Percentiles rank a stretch among this genome's conserved stretches.
phyloP scores from a whole-genome alignment of 345 rosid species.

The Populus pruinosa region DNA sequence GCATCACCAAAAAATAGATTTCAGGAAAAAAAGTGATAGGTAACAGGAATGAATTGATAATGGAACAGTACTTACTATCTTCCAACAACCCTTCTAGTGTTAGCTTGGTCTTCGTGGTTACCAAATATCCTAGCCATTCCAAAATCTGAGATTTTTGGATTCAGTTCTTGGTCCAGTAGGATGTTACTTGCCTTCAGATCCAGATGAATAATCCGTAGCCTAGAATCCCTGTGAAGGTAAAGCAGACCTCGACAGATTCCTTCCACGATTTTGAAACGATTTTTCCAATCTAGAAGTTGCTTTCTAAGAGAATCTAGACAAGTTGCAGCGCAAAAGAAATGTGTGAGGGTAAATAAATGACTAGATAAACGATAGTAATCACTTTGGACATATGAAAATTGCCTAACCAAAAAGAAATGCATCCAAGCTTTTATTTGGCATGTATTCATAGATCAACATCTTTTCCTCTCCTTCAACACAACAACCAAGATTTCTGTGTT shows the following conservation, averaged over 20 bases:
- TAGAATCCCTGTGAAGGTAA: constrained; percentile 31
- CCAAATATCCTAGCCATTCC: constrained; percentile 37
- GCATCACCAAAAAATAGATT: background rate
- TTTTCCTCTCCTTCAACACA: constrained; percentile 34
- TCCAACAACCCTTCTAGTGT: constrained; percentile 26
- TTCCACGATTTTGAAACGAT: constrained; percentile 17
- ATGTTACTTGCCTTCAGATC: constrained; percentile 35
- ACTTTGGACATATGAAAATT: background rate
- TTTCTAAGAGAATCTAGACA: too few species aligned
- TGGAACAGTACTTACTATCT: constrained; percentile 18
- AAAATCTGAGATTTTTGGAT: constrained; percentile 34
- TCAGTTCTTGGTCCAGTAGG: constrained; percentile 25
- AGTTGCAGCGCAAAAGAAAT: background rate
- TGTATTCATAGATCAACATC: constrained; percentile 35
- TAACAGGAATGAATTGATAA: background rate
- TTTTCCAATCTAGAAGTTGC: constrained; percentile 12
- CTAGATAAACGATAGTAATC: constrained; percentile 8
- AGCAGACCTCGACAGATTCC: constrained; percentile 25
- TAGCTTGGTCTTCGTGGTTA: constrained; percentile 18
- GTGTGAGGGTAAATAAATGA: constrained; percentile 12
- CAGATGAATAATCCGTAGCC: constrained; percentile 28
- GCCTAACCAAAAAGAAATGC: constrained; percentile 6
- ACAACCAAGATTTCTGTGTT: constrained; percentile 39
- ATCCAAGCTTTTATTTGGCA: constrained; percentile 41
- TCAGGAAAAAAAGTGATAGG: background rate